A percentile compares a stretch with the other conserved stretches of the same genome.
Evolutionary conservation across 2,329 filamentous ascomycete genomes (phyloP).

Genomic region (Claviceps citrina): DNA sequence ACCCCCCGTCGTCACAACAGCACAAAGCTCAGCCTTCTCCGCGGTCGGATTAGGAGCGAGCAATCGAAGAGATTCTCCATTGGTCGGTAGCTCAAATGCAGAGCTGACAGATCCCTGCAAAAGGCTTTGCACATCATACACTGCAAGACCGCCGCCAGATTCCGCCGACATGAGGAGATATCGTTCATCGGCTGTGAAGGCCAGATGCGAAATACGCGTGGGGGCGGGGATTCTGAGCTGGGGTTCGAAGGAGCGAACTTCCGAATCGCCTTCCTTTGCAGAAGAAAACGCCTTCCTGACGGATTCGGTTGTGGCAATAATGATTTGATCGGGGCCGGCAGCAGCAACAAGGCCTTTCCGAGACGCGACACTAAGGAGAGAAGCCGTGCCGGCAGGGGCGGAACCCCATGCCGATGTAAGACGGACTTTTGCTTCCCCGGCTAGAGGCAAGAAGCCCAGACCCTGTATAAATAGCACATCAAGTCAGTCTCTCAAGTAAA

Average conservation of each 20-base stretch:
- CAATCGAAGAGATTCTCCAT: conserved; percentile 55
- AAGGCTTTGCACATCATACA: conserved; percentile 62
- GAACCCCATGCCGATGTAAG: conserved; percentile 66
- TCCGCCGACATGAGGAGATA: conserved; percentile 74
- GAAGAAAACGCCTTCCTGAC: conserved; percentile 60
- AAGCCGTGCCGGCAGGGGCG: conserved; percentile 61
- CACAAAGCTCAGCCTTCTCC: conserved; percentile 59
- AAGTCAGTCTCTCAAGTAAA: neutral
- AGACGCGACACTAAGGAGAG: conserved; percentile 71
- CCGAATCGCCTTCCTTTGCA: conserved; percentile 42
- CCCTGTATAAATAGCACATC: conserved; percentile 30
- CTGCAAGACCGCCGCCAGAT: conserved; percentile 62
- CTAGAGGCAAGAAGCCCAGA: conserved; percentile 67
- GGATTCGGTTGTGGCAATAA: conserved; percentile 61
- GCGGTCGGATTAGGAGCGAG: conserved; percentile 67
- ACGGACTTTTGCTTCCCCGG: conserved; percentile 68
- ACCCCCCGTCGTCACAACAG: conserved; percentile 64
- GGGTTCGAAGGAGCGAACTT: conserved; percentile 56
- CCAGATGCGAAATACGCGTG: conserved; percentile 68
- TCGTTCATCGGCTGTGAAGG: conserved; percentile 80
- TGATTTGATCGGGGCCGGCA: conserved; percentile 65
- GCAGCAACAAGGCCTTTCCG: conserved; percentile 71
- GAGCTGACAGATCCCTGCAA: conserved; percentile 50
- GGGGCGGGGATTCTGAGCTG: conserved; percentile 59
- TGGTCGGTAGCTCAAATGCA: conserved; percentile 62